Evolutionary conservation across 2,329 filamentous ascomycete species (phyloP).

Genomic region (Ophiocordyceps camponoti-saundersi): DNA sequence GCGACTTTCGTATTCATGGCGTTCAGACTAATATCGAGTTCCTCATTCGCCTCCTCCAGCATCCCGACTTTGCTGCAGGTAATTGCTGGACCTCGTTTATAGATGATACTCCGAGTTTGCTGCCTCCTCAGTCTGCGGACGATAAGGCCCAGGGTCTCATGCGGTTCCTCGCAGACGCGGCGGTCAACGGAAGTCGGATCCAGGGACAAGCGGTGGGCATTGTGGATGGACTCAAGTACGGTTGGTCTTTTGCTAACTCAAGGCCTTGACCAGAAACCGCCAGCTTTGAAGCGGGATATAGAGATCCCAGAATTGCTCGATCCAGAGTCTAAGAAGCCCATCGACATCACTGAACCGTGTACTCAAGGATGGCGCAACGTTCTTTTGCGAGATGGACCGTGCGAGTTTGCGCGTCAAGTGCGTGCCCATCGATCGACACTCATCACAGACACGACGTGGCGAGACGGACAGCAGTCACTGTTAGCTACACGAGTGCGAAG

Average conservation of each 20-base stretch:
- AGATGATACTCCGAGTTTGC: slow-evolving; percentile 86
- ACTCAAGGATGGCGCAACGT: slow-evolving; percentile 82
- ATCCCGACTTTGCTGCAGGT: slow-evolving; percentile 83
- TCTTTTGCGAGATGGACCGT: slow-evolving; percentile 72
- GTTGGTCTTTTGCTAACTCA: background rate
- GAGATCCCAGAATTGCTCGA: slow-evolving; percentile 54
- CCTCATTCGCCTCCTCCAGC: slow-evolving; percentile 78
- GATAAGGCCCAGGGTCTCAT: slow-evolving; percentile 96
- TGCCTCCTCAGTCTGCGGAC: slow-evolving; percentile 82
- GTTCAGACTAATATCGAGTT: slow-evolving; percentile 99
- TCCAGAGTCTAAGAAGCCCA: slow-evolving; percentile 48
- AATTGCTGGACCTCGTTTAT: slow-evolving; percentile 99
- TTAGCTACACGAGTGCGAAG: slow-evolving; percentile 91
- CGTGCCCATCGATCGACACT: slow-evolving; percentile 85
- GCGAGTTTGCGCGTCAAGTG: slow-evolving; percentile 84
- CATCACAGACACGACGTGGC: slow-evolving; percentile 98
- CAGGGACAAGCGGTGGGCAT: slow-evolving; percentile 75
- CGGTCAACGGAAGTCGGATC: slow-evolving; percentile 96
- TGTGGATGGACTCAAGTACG: background rate
- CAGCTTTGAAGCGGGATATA: slow-evolving; percentile 92
- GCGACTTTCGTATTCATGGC: slow-evolving; percentile 94
- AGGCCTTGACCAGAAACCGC: slow-evolving; percentile 16
- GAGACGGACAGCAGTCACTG: slow-evolving; percentile 95
- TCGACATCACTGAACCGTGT: slow-evolving; percentile 60
- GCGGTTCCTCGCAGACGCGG: slow-evolving; percentile 83